A percentile compares a stretch with the other conserved stretches of the same genome.
Evolutionary conservation across 768 basidiomycete genomes (phyloP).

Genomic region (Saitozyma sp.): DNA sequence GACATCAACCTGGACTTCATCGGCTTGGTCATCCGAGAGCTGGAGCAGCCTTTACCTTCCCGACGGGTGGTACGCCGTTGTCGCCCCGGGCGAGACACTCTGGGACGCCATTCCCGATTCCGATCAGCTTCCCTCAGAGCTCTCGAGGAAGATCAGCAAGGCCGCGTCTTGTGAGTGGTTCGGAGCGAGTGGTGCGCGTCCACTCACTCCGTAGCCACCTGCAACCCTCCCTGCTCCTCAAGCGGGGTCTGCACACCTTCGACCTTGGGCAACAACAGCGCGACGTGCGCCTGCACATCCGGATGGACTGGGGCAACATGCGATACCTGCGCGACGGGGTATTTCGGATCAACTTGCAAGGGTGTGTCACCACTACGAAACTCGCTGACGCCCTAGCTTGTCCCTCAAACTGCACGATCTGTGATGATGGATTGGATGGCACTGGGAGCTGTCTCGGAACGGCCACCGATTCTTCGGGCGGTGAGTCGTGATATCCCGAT

Average conservation of each 20-base stretch:
- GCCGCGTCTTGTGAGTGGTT: constrained; percentile 30
- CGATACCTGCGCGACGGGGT: constrained; percentile 32
- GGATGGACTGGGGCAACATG: constrained; percentile 47
- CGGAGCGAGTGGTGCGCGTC: background rate
- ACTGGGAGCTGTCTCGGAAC: constrained; percentile 45
- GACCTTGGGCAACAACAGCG: background rate
- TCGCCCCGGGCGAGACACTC: constrained; percentile 28
- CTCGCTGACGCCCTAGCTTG: constrained; percentile 31
- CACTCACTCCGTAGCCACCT: constrained; percentile 18
- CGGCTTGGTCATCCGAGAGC: constrained; percentile 5
- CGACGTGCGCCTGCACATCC: constrained; percentile 30
- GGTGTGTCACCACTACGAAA: background rate
- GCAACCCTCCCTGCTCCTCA: constrained; percentile 39
- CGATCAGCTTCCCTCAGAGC: constrained; percentile 21
- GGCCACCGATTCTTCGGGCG: constrained; percentile 12
- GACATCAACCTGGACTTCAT: background rate
- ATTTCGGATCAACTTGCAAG: constrained; percentile 41
- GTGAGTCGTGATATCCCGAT: constrained; percentile 17
- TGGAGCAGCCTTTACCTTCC: constrained; percentile 40
- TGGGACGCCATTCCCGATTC: constrained; percentile 35
- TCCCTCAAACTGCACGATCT: constrained; percentile 29
- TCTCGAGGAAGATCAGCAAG: constrained; percentile 5
- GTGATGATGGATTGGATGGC: constrained; percentile 43
- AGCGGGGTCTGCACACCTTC: constrained; percentile 33
- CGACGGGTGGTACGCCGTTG: constrained; percentile 30